Evolutionary conservation across 2,329 filamentous ascomycete genomes (phyloP), one percentile per base, ranked within the genome.

Genomic region (Drechslera avenae): DNA sequence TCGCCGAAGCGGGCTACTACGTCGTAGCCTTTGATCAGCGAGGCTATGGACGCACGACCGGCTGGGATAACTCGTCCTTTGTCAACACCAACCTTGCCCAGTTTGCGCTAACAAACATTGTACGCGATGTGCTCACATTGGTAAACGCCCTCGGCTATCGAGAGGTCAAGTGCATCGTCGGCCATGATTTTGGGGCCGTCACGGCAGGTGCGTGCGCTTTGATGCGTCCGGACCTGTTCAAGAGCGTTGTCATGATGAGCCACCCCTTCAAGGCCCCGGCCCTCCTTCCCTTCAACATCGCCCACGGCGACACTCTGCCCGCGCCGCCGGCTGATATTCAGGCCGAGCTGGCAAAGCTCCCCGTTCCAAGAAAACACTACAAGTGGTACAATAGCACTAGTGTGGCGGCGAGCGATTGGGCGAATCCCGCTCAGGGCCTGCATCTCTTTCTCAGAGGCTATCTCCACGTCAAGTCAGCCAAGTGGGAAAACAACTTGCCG

Each of bases 21-120:
- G 85, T 86, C 45, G 82, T 89, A 2, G 86, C 86, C 1, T 83
- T 83, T 30, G 86, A 90, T 61, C 85, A 87, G 61, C 80, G 86
- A 40, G 86, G 86, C 6, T 89, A 87, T 57, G 86, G 86, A 9
- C 79, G 85, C 19, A 89, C 86, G 0, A 84, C 78, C 0, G 83
- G 83, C 40, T 85, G 83, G 82, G 80, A 85, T 54, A 75, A 71
- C 1, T 74, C 77, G 1, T 59, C 65, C 6, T 86, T 77, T 62
- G 69, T 78, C 46, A 68, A 81, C 2, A 81, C 81, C 18, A 81
- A 86, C 58, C 68, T 87, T 32, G 73, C 73, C 6, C 79, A 81
- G 18, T 88, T 86, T 62, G 78, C 78, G 2, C 74, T 83, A 47
- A 83, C 83, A 0, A 81, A 79, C 14, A 74, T 88, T 0, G 81